Evolutionary conservation across 129 eudicot species (phyloP), one percentile per base, ranked within the genome.

Genomic region (Escallonia rubra): DNA sequence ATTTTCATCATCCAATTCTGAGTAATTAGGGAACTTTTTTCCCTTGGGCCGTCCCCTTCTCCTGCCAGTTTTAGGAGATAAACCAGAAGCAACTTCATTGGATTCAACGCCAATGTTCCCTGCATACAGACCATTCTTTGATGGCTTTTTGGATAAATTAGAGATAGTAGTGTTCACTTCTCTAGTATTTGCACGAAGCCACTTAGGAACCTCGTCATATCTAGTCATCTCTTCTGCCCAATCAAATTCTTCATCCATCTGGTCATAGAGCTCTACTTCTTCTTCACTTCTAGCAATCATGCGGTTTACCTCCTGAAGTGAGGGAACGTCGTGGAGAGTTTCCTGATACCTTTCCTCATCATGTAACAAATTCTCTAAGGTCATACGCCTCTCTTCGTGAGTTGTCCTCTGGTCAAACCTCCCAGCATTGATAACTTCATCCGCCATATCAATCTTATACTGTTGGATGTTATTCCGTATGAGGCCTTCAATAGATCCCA

Each of bases 391-490:
- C 82, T 93, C 99, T 80, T 93, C 99, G 62, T 93, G 99, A 38
- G 99, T 93, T 1, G 99, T 93, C 82, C 99, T 89, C 68, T 93
- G 99, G 80, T 93, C 99, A 77, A 93, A 93, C 59, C 99, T 83
- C 65, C 99, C 99, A 43, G 99, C 99, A 56, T 93, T 93, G 54
- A 93, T 93, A 62, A 93, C 99, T 70, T 93, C 99, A 79, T 93
- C 99, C 53, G 99, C 99, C 99, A 93, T 93, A 59, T 93, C 99
- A 63, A 93, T 93, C 86, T 93, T 93, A 58, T 89, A 93, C 76
- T 93, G 99, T 60, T 93, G 99, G 49, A 93, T 93, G 58, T 93
- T 93, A 73, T 87, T 93, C 65, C 99, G 77, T 71, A 93, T 93
- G 13, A 93, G 81, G 76, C 96, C 83, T 71, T 93, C 99, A 8